Percentiles rank a stretch among this genome's conserved stretches.
phyloP scores from a whole-genome alignment of 2,329 filamentous ascomycete species.

The Sporothrix sp. region DNA sequence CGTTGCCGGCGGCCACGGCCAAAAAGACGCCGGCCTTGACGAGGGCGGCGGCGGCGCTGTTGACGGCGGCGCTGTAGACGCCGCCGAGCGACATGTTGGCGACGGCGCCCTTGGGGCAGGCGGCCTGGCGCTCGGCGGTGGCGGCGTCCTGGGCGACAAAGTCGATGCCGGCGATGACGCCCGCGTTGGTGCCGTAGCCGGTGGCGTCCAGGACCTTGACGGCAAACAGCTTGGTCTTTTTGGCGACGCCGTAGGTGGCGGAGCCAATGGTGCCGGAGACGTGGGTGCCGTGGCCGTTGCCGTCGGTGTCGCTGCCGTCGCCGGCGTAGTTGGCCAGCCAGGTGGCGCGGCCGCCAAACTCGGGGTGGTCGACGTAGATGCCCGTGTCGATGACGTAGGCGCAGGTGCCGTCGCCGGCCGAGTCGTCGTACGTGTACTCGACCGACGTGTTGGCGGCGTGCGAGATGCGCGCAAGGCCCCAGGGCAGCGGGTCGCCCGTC shows the following conservation, averaged over 20 bases:
- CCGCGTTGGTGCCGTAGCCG: slow-evolving; percentile 30
- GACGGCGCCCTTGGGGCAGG: slow-evolving; percentile 36
- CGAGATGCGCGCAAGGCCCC: slow-evolving; percentile 25
- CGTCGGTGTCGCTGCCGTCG: slow-evolving; percentile 29
- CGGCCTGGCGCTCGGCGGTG: slow-evolving; percentile 19
- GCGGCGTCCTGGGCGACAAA: slow-evolving; percentile 29
- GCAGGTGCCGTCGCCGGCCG: slow-evolving; percentile 24
- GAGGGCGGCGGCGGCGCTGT: slow-evolving; percentile 39
- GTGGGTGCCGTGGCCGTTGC: slow-evolving; percentile 39
- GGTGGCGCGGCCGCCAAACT: slow-evolving; percentile 35
- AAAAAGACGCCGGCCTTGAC: slow-evolving; percentile 40
- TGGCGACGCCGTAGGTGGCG: slow-evolving; percentile 35
- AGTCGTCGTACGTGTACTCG: slow-evolving; percentile 24
- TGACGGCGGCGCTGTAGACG: slow-evolving; percentile 34
- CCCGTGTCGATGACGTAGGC: slow-evolving; percentile 40
- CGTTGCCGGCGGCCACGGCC: slow-evolving; percentile 48
- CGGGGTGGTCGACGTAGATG: slow-evolving; percentile 31
- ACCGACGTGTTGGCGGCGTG: slow-evolving; percentile 17
- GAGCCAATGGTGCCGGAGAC: slow-evolving; percentile 36
- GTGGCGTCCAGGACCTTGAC: slow-evolving; percentile 27
- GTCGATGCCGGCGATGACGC: slow-evolving; percentile 36
- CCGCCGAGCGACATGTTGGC: slow-evolving; percentile 51
- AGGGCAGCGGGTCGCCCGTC: slow-evolving; percentile 18
- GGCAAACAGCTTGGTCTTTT: slow-evolving; percentile 30
- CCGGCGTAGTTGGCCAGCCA: slow-evolving; percentile 30